Evolutionary conservation across 2,329 filamentous ascomycete species (phyloP).

Genomic region (Hymenotorrendiella dingleyae): DNA sequence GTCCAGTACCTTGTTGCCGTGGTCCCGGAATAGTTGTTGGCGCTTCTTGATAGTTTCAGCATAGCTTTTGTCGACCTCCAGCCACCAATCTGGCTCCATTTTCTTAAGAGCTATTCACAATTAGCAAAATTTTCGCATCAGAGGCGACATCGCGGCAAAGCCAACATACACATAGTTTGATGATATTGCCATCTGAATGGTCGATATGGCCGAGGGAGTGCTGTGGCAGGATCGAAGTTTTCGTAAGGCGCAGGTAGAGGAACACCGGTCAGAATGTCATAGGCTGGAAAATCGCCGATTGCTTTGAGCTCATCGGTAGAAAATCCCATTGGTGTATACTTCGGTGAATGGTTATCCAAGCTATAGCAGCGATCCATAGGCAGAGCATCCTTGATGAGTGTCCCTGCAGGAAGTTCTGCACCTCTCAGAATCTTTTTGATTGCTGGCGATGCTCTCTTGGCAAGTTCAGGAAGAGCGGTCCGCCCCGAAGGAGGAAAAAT

Average conservation of each 20-base stretch:
- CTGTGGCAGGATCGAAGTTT: conserved; percentile 63
- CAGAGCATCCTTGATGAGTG: conserved; percentile 17
- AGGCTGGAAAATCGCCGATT: conserved; percentile 74
- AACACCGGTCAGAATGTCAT: conserved; percentile 68
- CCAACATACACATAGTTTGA: conserved; percentile 80
- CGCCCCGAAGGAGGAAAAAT: conserved; percentile 27
- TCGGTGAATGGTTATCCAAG: conserved; percentile 24
- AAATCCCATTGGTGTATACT: conserved; percentile 62
- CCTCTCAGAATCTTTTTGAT: conserved; percentile 16
- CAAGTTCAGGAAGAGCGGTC: conserved; percentile 21
- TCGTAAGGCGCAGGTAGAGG: conserved; percentile 59
- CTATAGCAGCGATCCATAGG: conserved; percentile 22
- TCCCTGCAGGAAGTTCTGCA: conserved; percentile 15
- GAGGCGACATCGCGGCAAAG: neutral
- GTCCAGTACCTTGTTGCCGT: conserved; percentile 60
- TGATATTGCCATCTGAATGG: conserved; percentile 82
- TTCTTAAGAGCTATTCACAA: conserved; percentile 60
- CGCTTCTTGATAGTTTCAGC: conserved; percentile 61
- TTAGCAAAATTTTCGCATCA: conserved; percentile 6
- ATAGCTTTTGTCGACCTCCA: conserved; percentile 79
- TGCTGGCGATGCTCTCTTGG: conserved; percentile 14
- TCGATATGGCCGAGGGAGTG: conserved; percentile 67
- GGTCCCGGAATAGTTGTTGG: conserved; percentile 53
- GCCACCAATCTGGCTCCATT: conserved; percentile 77
- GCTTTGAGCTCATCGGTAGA: conserved; percentile 62